These are phyloP conservation scores for Grosmannia huntii DNA, from an alignment of 2,329 filamentous ascomycete species.

Conservation along the genomic window DNA sequence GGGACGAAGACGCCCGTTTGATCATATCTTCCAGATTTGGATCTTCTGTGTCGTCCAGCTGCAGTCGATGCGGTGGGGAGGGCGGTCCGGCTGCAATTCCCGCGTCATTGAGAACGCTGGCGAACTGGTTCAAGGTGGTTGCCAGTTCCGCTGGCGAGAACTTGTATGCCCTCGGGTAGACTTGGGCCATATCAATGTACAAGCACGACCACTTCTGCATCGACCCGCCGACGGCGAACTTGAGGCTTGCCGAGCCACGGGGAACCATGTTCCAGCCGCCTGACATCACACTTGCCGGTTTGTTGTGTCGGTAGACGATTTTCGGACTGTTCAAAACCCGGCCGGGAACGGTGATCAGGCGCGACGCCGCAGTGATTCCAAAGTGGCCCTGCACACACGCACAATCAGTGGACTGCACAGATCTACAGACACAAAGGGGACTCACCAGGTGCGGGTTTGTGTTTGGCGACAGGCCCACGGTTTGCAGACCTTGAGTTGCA, in stretches of 20 bases:
- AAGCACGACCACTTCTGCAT: conserved; percentile 29
- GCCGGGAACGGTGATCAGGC: conserved; percentile 49
- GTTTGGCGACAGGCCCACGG: conserved; percentile 30
- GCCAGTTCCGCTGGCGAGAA: not conserved
- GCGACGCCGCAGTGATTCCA: conserved; percentile 30
- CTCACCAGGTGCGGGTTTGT: conserved; percentile 19
- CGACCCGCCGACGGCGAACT: conserved; percentile 30
- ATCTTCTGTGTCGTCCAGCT: not conserved
- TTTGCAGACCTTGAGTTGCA: conserved; percentile 28
- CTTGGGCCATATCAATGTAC: conserved; percentile 8
- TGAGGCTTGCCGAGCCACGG: conserved; percentile 18
- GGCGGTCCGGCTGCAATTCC: conserved; percentile 6
- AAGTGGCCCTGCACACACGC: conserved; percentile 26
- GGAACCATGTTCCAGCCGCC: conserved; percentile 47
- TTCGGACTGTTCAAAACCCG: conserved; percentile 34
- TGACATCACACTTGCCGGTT: conserved; percentile 11
- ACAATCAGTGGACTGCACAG: not conserved
- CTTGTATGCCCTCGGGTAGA: not conserved
- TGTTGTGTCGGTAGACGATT: conserved; percentile 34
- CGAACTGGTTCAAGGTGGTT: not conserved
- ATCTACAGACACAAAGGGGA: not conserved
- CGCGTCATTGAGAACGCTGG: conserved; percentile 1
- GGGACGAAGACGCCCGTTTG: not conserved
- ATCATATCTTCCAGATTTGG: conserved; percentile 1
- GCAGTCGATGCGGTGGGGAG: not conserved